Evolutionary conservation across 768 basidiomycete species (phyloP), one percentile per base, ranked within the genome.

Genomic region (Lactifluus hygrophoroides): DNA sequence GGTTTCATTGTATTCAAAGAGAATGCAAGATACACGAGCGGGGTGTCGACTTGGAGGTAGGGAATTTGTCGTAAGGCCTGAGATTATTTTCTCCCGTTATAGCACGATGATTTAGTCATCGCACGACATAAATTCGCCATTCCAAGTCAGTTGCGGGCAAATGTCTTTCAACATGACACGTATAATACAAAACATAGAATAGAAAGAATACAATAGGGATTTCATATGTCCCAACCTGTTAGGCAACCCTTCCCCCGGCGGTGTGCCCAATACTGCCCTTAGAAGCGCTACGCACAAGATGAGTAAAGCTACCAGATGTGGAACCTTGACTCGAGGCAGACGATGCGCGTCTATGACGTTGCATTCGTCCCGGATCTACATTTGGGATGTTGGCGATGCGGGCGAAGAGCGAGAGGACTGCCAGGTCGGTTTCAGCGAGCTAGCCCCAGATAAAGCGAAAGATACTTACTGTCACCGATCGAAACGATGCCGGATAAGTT

Each of bases 371-470:
- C 17, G 90, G 90, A 66, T 92, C 89, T 35, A 91, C 79, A 62
- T 86, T 78, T 2, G 83, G 75, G 35, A 92, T 78, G 60, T 86
- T 83, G 51, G 86, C 88, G 43, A 86, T 70, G 46, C 79, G 84
- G 0, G 88, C 90, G 67, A 92, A 92, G 27, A 88, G 72, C 3
- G 88, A 88, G 27, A 92, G 79, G 49, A 90, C 89, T 89, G 59
- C 17, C 1, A 49, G 0, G 28, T 27, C 10, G 11, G 47, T 5
- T 21, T 60, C 50, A 35, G 49, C 43, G 51, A 51, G 28, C 46
- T 9, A 14, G 40, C 27, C 10, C 32, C 9, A 27, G 19, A 28
- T 25, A 6, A 6, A 34, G 7, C 19, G 64, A 16, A 35, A 30
- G 4, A 74, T 83, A 58, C 59, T 51, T 66, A 91, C 90, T 83